Percentiles rank a stretch among this genome's conserved stretches.
Evolutionary conservation across 1,284 basidiomycete species (phyloP).

Genomic region (Puccinia novopanici): DNA sequence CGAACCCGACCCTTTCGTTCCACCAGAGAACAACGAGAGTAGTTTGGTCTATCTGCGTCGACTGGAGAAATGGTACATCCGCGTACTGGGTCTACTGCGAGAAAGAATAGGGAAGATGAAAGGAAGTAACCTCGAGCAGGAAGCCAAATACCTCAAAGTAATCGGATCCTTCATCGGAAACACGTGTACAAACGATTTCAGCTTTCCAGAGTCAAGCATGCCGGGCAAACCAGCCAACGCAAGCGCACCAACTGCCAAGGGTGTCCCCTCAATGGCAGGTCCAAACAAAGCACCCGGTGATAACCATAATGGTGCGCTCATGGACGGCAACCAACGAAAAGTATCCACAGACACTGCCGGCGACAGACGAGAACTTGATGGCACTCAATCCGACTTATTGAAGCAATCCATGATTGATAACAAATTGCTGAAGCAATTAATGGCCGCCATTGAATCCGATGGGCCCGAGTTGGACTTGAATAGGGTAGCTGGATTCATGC

Average conservation of each 20-base stretch:
- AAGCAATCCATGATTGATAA: conserved; percentile 52
- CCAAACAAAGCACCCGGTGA: not conserved
- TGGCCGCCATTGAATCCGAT: conserved; percentile 73
- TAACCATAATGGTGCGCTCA: not conserved
- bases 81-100: conserved; percentile 71
- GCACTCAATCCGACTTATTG: not conserved
- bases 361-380: not conserved
- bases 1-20: conserved; percentile 64
- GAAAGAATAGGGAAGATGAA: conserved; percentile 54
- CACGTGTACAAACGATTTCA: conserved; percentile 23
- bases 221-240: not conserved
- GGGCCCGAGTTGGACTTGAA: conserved; percentile 59
- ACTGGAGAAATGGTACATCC: conserved; percentile 76
- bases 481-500: conserved; percentile 51
- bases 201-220: conserved; percentile 30
- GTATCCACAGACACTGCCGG: not conserved
- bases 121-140: conserved; percentile 54
- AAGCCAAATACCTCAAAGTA: conserved; percentile 53
- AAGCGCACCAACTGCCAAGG: not conserved
- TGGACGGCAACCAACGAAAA: not conserved
- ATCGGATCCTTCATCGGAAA: conserved; percentile 53
- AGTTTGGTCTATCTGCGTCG: conserved; percentile 70
- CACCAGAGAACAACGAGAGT: conserved; percentile 53
- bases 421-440: conserved; percentile 63
- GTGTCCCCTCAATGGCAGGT: not conserved